These are phyloP conservation scores for thale cress (Arabidopsis thaliana) DNA, from an alignment of 345 rosid species.

Conservation along the genomic window DNA sequence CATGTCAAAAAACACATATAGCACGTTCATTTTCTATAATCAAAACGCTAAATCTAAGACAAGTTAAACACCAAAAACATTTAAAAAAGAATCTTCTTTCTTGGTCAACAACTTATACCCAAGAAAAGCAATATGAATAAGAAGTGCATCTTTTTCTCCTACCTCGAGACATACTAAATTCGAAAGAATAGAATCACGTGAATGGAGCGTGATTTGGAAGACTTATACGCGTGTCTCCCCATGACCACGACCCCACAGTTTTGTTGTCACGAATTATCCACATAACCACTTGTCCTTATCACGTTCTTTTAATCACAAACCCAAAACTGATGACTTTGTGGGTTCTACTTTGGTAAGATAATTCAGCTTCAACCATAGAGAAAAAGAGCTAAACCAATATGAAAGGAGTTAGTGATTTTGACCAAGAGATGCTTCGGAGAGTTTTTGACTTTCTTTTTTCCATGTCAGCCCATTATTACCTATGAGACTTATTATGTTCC, in stretches of 20 bases:
- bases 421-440: slow-evolving; percentile 31
- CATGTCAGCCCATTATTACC: slow-evolving; percentile 28
- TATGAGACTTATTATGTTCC: slow-evolving; percentile 18
- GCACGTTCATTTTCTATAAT: background rate
- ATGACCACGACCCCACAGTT: slow-evolving; percentile 27
- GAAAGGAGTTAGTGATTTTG: slow-evolving; percentile 11
- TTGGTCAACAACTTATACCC: slow-evolving; percentile 36
- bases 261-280: slow-evolving; percentile 41
- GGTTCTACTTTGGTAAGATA: slow-evolving; percentile 22
- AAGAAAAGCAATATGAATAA: slow-evolving; percentile 33
- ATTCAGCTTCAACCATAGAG: slow-evolving; percentile 25
- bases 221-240: slow-evolving; percentile 36
- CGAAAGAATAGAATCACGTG: slow-evolving; percentile 45
- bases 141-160: slow-evolving; percentile 31
- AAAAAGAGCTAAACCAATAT: background rate
- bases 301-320: slow-evolving; percentile 18
- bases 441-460: slow-evolving; percentile 18
- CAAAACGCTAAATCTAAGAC: slow-evolving; percentile 9
- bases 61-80: slow-evolving; percentile 1
- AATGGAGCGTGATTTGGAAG: slow-evolving; percentile 38
- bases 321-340: slow-evolving; percentile 23
- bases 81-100: slow-evolving; percentile 12
- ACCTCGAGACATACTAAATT: slow-evolving; percentile 37
- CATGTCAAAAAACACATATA: background rate
- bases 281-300: slow-evolving; percentile 35